Evolutionary conservation across 441 rosid species (phyloP), one percentile per base, ranked within the genome.

Genomic region (California macrophylla): DNA sequence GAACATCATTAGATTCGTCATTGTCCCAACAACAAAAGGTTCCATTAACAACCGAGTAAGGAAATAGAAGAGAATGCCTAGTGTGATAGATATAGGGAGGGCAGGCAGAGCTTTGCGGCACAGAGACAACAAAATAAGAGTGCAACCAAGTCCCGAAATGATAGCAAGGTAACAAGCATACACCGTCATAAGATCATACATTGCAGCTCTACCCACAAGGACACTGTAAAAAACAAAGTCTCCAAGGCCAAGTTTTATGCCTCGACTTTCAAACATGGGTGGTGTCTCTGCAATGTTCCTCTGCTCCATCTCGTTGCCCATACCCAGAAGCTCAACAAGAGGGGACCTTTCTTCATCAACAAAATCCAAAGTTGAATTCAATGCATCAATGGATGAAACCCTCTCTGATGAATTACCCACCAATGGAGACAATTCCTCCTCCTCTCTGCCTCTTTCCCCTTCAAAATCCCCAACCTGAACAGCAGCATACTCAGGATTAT

Each of bases 181-280:
- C 5, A 93, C 97, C 2, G 96, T 93, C 97, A 89, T 89, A 66
- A 93, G 87, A 80, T 93, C 98, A 79, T 89, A 93, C 97, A 93
- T 87, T 25, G 98, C 97, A 78, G 98, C 97, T 67, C 98, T 87
- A 58, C 98, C 98, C 77, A 93, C 95, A 61, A 93, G 93, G 70
- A 93, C 98, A 72, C 98, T 93, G 83, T 91, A 93, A 84, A 93
- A 93, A 42, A 93, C 82, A 71, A 93, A 93, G 85, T 93, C 98
- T 62, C 98, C 97, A 25, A 93, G 93, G 72, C 97, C 98, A 58
- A 93, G 97, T 78, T 88, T 91, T 47, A 93, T 84, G 52, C 98
- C 98, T 79, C 79, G 77, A 61, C 75, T 66, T 0, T 76, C 62
- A 64, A 32, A 28, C 50, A 21, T 24, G 32, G 32, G 32, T 6